Percentiles rank a stretch among this genome's conserved stretches.
Conservation (phyloP, 805 yeast species). For the Candida verbasci region DNA sequence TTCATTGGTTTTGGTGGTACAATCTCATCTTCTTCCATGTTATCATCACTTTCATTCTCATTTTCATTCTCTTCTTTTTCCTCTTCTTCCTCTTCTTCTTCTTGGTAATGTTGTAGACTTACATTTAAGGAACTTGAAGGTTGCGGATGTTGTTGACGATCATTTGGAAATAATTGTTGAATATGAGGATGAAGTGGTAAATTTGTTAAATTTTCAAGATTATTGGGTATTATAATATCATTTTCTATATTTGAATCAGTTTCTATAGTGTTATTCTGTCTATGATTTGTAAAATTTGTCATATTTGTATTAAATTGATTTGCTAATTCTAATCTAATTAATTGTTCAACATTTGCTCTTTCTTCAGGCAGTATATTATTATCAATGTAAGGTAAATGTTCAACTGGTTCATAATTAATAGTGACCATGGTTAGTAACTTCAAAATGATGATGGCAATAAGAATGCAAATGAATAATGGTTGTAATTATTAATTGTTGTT, state of each 20-base stretch:
- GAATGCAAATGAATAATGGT: background rate
- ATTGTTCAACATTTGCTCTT: slow-evolving; percentile 29
- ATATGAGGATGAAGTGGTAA: slow-evolving; percentile 18
- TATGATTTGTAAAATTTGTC: slow-evolving; percentile 6
- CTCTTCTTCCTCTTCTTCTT: slow-evolving; percentile 18
- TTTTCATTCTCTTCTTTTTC: slow-evolving; percentile 16
- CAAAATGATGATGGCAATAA: background rate
- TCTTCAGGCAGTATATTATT: slow-evolving; percentile 31
- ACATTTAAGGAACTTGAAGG: slow-evolving; percentile 9
- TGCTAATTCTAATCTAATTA: slow-evolving; percentile 24
- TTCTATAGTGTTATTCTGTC: background rate
- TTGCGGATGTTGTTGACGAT: slow-evolving; percentile 1
- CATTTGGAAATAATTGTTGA: slow-evolving; percentile 15
- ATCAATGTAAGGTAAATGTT: slow-evolving; percentile 32
- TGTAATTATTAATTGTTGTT: background rate
- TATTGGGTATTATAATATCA: slow-evolving; percentile 2
- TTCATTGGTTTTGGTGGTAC: slow-evolving; percentile 9
- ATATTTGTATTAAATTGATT: slow-evolving; percentile 10
- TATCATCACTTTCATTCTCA: slow-evolving; percentile 16
- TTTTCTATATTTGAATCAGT: background rate
- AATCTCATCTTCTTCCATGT: slow-evolving; percentile 14
- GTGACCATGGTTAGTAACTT: slow-evolving; percentile 14
- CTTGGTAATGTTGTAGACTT: slow-evolving; percentile 24
- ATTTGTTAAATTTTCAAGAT: too few relatives aligned
- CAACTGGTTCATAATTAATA: slow-evolving; percentile 30